Base-by-base conservation (phyloP, 805 yeast genomes). In the Candida maris region DNA sequence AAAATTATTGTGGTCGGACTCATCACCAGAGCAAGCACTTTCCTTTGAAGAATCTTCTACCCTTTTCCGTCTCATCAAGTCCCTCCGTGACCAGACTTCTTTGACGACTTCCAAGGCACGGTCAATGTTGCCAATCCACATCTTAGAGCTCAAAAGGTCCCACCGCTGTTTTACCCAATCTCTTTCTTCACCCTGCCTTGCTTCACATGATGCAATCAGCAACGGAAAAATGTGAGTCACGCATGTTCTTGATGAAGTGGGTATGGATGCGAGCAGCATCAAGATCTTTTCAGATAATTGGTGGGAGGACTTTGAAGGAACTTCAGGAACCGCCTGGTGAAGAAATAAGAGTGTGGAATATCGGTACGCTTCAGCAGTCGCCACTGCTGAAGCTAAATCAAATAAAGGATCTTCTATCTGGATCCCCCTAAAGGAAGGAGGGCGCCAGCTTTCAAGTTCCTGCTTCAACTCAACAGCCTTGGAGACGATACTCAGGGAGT, bases 271-370 rank as follows among this genome's bases (percentile, higher is more conserved):
- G 29, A 81, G 48, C 18, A 77, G 53, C 62, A 76, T 70, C 48
- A 80, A 61, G 3, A 80, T 73, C 45, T 76, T 76, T 46, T 75
- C 79, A 0, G 86, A 81, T 21, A 79, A 52, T 34, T 66, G 73
- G 38, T 70, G 77, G 1, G 81, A 71, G 6, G 75, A 56, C 25
- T 63, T 52, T 6, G 77, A 71, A 7, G 83, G 82, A 13, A 79
- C 68, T 44, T 80, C 84, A 0, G 87, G 86, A 4, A 81, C 84
- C 1, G 85, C 81, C 50, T 81, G 85, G 52, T 79, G 84, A 20
- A 81, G 56, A 49, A 76, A 79, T 15, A 80, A 50, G 25, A 81
- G 53, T 0, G 83, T 67, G 1, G 85, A 70, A 52, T 67, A 77
- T 26, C 84, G 52, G 54, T 80, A 81, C 0, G 85, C 81, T 49